phyloP scores from a whole-genome alignment of 768 basidiomycete species.

The Pleurotus sapidus region DNA sequence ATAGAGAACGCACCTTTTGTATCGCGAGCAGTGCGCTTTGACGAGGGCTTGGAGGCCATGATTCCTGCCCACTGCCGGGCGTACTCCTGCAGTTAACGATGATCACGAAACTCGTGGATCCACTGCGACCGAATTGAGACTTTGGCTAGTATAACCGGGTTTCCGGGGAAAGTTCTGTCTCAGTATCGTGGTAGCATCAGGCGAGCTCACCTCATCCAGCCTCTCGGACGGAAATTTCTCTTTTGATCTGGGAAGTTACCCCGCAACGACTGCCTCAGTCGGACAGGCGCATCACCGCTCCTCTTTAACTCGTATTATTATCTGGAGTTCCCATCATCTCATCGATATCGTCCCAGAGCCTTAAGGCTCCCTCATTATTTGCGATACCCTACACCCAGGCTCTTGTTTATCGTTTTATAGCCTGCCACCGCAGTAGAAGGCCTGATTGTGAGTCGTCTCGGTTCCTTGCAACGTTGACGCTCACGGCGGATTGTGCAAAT shows the following conservation, averaged over 20 bases:
- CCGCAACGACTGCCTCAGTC: neutral
- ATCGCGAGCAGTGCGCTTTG: no score
- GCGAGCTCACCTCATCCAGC: neutral
- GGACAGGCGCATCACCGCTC: neutral
- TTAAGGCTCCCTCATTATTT: neutral
- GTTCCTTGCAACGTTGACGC: neutral
- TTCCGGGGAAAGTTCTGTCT: no score
- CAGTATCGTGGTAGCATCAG: neutral
- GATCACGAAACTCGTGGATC: no score
- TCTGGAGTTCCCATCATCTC: neutral
- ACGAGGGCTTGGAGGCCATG: no score
- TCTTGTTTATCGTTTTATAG: neutral
- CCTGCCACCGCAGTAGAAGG: no score
- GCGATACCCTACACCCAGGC: conserved; percentile 4
- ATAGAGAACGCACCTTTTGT: no score
- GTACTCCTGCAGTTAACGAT: no score
- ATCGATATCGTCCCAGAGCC: conserved; percentile 5
- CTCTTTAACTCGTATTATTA: neutral
- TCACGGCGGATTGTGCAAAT: neutral
- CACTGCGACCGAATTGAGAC: no score
- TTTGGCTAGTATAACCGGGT: no score
- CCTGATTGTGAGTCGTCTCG: neutral
- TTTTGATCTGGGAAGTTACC: neutral
- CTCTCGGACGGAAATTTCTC: neutral
- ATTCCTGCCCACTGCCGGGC: no score